phyloP scores from a whole-genome alignment of 2,329 filamentous ascomycete species.

The Talaromyces amestolkiae region DNA sequence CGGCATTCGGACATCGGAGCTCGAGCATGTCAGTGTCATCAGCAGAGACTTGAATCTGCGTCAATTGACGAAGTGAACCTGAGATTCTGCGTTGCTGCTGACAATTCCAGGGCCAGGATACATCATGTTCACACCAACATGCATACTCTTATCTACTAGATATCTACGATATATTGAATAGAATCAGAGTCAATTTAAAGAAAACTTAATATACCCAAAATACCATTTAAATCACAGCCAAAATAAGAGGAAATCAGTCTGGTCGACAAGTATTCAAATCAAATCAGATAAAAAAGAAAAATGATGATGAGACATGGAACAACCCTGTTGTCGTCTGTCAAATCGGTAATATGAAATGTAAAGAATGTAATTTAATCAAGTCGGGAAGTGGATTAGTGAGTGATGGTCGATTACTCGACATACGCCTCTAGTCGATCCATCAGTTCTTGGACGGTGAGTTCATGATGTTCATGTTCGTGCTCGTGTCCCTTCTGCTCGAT shows the following conservation, averaged over 20 bases:
- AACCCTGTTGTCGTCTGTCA: background rate
- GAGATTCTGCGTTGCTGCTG: background rate
- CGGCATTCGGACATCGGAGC: no score
- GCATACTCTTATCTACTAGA: background rate
- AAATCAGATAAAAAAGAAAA: background rate
- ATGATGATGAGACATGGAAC: background rate
- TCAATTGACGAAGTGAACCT: background rate
- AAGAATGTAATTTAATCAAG: background rate
- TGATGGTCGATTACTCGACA: conserved; percentile 7
- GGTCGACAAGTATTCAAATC: background rate
- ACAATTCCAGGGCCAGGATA: background rate
- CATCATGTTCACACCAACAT: background rate
- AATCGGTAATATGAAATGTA: background rate
- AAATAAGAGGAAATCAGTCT: background rate
- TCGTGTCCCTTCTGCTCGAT: background rate
- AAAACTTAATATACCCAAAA: background rate
- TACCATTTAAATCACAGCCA: background rate
- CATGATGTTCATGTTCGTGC: background rate
- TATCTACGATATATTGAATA: background rate
- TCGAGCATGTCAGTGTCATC: background rate
- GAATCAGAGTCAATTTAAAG: background rate
- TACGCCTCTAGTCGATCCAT: conserved; percentile 20
- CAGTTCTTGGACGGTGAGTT: conserved; percentile 18
- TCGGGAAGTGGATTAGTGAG: background rate
- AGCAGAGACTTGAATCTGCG: background rate